A percentile compares a stretch with the other conserved stretches of the same genome.
phyloP scores from a whole-genome alignment of 352 stramenopile genomes.

The Globisporangium emineosum region DNA sequence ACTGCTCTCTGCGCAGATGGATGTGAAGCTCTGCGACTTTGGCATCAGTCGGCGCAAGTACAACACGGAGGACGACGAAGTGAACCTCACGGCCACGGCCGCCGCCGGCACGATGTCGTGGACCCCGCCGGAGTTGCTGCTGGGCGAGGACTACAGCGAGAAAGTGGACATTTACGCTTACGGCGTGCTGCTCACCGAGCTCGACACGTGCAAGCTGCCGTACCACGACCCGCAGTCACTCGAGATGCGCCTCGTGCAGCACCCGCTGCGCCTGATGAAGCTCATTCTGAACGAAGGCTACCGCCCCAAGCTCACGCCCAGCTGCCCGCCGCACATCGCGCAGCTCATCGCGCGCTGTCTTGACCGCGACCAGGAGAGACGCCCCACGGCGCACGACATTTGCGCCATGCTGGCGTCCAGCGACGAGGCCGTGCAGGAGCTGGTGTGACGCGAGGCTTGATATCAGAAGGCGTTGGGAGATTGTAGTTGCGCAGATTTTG shows the following conservation, averaged over 20 bases:
- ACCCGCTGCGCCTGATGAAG: slow-evolving; percentile 58
- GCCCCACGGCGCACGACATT: slow-evolving; percentile 50
- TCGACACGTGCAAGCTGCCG: slow-evolving; percentile 70
- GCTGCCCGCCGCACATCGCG: slow-evolving; percentile 56
- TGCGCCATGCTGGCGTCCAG: slow-evolving; percentile 27
- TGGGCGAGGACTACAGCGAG: slow-evolving; percentile 69
- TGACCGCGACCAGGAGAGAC: slow-evolving; percentile 40
- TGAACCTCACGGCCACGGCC: slow-evolving; percentile 48
- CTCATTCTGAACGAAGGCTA: slow-evolving; percentile 52
- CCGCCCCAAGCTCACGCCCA: slow-evolving; percentile 47
- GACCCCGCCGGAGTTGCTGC: slow-evolving; percentile 57
- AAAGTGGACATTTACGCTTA: slow-evolving; percentile 81
- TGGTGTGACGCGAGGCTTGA: slow-evolving; percentile 7
- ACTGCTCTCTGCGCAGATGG: slow-evolving; percentile 12
- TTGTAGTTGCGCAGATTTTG: neutral
- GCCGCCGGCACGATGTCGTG: slow-evolving; percentile 59
- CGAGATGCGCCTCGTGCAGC: slow-evolving; percentile 37
- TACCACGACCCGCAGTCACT: slow-evolving; percentile 55
- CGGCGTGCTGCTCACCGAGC: slow-evolving; percentile 64
- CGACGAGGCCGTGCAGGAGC: slow-evolving; percentile 5
- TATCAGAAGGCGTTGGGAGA: neutral
- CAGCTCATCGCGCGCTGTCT: slow-evolving; percentile 58
- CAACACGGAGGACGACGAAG: slow-evolving; percentile 33
- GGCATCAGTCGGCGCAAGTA: slow-evolving; percentile 48
- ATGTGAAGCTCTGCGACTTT: slow-evolving; percentile 79